These are phyloP conservation scores for Tricholoma saponaceum DNA, from an alignment of 768 basidiomycete species.

Conservation along the genomic window DNA sequence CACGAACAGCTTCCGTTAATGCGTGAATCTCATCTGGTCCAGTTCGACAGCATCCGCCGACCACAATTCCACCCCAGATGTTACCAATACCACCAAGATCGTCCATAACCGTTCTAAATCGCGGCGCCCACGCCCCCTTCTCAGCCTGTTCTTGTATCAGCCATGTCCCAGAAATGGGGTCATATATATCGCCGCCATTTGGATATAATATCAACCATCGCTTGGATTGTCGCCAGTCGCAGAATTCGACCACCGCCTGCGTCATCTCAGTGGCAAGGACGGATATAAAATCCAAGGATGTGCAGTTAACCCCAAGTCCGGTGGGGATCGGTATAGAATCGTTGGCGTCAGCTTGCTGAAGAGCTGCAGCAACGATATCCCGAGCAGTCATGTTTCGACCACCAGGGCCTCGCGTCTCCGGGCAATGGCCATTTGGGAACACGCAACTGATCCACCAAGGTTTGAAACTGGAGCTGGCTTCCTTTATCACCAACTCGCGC, in stretches of 20 bases:
- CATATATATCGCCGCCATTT: slow-evolving; percentile 60
- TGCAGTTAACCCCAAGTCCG: slow-evolving; percentile 77
- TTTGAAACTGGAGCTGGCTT: slow-evolving; percentile 29
- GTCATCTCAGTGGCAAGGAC: slow-evolving; percentile 35
- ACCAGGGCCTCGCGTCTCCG: slow-evolving; percentile 29
- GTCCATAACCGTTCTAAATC: slow-evolving; percentile 22
- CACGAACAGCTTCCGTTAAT: background rate
- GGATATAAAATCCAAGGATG: slow-evolving; percentile 41
- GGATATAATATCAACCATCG: slow-evolving; percentile 71
- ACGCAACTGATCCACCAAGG: slow-evolving; percentile 76
- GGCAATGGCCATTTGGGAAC: slow-evolving; percentile 47
- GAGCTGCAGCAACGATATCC: slow-evolving; percentile 41
- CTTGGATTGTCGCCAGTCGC: slow-evolving; percentile 8
- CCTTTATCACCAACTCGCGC: slow-evolving; percentile 11
- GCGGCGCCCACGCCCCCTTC: slow-evolving; percentile 32
- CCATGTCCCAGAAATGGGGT: slow-evolving; percentile 45
- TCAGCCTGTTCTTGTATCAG: slow-evolving; percentile 7
- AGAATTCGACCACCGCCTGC: slow-evolving; percentile 10
- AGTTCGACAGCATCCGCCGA: slow-evolving; percentile 71
- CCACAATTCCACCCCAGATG: slow-evolving; percentile 44
- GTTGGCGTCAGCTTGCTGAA: slow-evolving; percentile 15
- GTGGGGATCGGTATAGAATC: slow-evolving; percentile 30
- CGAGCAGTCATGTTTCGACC: slow-evolving; percentile 22
- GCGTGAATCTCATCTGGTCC: slow-evolving; percentile 46
- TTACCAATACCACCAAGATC: slow-evolving; percentile 15